These are phyloP conservation scores for Sedum album DNA, from an alignment of 164 flowering plant genomes.

Conservation along the genomic window DNA sequence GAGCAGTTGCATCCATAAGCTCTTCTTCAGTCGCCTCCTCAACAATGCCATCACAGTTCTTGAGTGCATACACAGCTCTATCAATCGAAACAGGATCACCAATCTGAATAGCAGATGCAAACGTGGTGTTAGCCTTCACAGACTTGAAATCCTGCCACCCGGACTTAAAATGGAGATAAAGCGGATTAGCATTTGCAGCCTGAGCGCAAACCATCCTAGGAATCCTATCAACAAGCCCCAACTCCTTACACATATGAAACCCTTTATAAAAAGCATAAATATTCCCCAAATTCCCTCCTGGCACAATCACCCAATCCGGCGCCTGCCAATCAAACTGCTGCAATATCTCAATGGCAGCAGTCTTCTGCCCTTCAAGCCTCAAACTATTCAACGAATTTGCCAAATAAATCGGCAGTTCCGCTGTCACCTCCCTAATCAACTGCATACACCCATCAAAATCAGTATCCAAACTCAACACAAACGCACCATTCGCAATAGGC, in stretches of 20 bases:
- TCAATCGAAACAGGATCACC: conserved; percentile 89
- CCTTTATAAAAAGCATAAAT: conserved; percentile 87
- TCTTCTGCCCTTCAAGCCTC: conserved; percentile 84
- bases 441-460: conserved; percentile 93
- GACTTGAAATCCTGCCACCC: conserved; percentile 50
- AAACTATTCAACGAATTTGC: conserved; percentile 80
- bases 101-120: conserved; percentile 88
- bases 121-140: conserved; percentile 55
- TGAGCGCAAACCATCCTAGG: conserved; percentile 84
- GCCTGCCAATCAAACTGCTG: conserved; percentile 92
- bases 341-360: conserved; percentile 82
- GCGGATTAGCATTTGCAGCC: conserved; percentile 82
- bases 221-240: conserved; percentile 58
- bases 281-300: conserved; percentile 82
- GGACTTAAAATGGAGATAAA: conserved; percentile 47
- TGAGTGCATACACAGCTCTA: conserved; percentile 66
- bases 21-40: conserved; percentile 92
- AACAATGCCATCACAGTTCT: conserved; percentile 65
- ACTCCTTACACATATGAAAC: conserved; percentile 68
- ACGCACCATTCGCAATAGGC: conserved; percentile 75
- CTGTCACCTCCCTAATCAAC: conserved; percentile 67
- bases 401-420: conserved; percentile 70
- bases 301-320: conserved; percentile 91
- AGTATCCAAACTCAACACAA: conserved; percentile 71
- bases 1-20: conserved; percentile 74